Percentiles rank a stretch among this genome's conserved stretches.
Conservation (phyloP, 257 asterid genomes). For the Lavandula angustifolia region DNA sequence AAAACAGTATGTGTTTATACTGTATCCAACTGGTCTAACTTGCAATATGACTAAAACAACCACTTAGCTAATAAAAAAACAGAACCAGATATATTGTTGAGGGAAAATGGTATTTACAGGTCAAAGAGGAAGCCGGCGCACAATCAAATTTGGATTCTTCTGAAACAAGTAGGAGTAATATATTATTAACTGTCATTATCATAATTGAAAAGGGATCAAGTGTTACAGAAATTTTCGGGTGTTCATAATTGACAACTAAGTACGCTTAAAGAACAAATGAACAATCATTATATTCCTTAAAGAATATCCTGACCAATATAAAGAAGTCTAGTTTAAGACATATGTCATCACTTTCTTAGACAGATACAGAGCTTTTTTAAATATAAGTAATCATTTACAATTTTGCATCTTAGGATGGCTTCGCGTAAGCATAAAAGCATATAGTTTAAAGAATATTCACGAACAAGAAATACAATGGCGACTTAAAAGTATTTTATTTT, state of each 20-base stretch:
- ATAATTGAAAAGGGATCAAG: neutral
- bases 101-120: neutral
- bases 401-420: neutral
- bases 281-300: too few relatives aligned
- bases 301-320: too few relatives aligned
- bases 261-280: too few relatives aligned
- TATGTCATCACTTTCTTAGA: too few relatives aligned
- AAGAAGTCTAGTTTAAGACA: too few relatives aligned
- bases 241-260: neutral
- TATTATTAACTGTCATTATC: neutral
- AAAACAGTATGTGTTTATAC: too few relatives aligned
- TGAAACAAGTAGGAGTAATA: neutral
- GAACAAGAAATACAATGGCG: neutral
- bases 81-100: too few relatives aligned
- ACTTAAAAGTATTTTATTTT: neutral
- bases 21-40: too few relatives aligned
- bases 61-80: too few relatives aligned
- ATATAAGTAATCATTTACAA: too few relatives aligned
- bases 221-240: neutral
- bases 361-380: too few relatives aligned
- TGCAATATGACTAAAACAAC: too few relatives aligned
- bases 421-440: slow-evolving; percentile 21
- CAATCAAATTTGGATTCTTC: neutral
- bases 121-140: neutral
- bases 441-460: neutral